Evolutionary conservation across 2,329 filamentous ascomycete genomes (phyloP).

Genomic region (Colletotrichum orbiculare): DNA sequence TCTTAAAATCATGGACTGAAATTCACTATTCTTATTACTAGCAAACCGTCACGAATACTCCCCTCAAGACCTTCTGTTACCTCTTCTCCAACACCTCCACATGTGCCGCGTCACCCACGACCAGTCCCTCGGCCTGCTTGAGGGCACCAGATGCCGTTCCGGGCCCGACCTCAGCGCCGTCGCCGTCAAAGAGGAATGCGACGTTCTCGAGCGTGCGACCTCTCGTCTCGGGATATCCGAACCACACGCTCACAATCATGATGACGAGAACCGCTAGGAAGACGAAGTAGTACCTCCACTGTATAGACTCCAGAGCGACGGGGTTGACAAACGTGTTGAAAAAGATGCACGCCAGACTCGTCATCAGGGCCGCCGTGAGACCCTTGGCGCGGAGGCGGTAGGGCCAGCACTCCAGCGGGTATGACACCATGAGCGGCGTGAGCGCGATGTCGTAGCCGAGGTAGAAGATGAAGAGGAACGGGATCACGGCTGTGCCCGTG

Average conservation of each 20-base stretch:
- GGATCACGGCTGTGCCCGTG: conserved; percentile 45
- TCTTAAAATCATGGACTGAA: too few species aligned
- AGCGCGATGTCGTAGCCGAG: conserved; percentile 51
- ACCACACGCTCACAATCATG: conserved; percentile 25
- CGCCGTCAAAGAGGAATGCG: not conserved
- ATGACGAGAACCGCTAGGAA: conserved; percentile 61
- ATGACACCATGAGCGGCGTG: conserved; percentile 46
- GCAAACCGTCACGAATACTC: not conserved
- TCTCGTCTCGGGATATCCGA: conserved; percentile 32
- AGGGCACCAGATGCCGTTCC: conserved; percentile 8
- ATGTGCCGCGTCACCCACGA: not conserved
- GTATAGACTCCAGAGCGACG: conserved; percentile 50
- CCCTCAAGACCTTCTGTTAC: not conserved
- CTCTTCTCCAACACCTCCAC: conserved; percentile 14
- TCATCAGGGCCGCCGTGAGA: conserved; percentile 1
- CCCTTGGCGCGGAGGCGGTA: conserved; percentile 37
- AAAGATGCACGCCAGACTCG: conserved; percentile 44
- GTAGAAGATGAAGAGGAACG: conserved; percentile 52
- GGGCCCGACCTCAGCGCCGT: conserved; percentile 8
- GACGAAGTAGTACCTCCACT: conserved; percentile 56
- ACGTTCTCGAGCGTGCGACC: conserved; percentile 37
- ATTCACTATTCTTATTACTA: too few species aligned
- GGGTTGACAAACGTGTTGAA: conserved; percentile 59
- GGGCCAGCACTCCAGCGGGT: conserved; percentile 44
- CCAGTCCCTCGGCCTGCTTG: not conserved